Base-by-base conservation (phyloP, 495 filamentous ascomycete species). In the Xylaria nigripes region DNA sequence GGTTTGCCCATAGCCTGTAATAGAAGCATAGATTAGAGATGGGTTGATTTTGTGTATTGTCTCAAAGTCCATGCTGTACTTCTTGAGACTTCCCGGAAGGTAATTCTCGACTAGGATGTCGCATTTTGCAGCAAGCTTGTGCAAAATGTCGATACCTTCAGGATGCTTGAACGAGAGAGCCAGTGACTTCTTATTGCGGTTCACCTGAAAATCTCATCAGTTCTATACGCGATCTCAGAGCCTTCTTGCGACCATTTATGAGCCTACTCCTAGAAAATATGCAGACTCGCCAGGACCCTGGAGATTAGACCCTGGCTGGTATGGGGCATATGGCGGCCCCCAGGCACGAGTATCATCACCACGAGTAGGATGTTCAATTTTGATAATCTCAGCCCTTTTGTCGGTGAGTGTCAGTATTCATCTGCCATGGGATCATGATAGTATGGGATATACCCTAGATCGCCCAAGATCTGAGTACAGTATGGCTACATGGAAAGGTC, bases 101-200 rank as follows among this genome's bases (percentile, higher is more conserved):
- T 97, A 98, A 61, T 98, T 98, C 70, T 98, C 93, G 2, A 98
- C 93, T 2, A 98, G 77, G 10, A 98, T 85, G 69, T 98, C 93
- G 58, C 86, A 91, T 63, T 87, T 81, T 52, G 85, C 81, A 13
- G 81, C 93, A 0, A 98, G 81, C 58, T 81, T 81, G 68, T 95
- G 90, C 1, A 98, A 75, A 49, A 98, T 89, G 7, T 86, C 80
- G 13, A 95, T 85, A 2, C 93, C 93, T 0, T 83, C 80, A 13
- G 81, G 76, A 58, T 93, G 84, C 51, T 90, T 85, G 61, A 97
- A 98, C 1, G 91, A 96, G 3, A 98, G 77, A 4, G 83, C 93
- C 21, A 98, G 64, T 2, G 93, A 97, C 63, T 90, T 95, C 68
- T 98, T 98, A 72, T 98, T 98, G 44, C 93, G 87, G 68, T 95